These are phyloP conservation scores for Taphrina deformans DNA, from an alignment of 1,139 yeast species.

Conservation along the genomic window DNA sequence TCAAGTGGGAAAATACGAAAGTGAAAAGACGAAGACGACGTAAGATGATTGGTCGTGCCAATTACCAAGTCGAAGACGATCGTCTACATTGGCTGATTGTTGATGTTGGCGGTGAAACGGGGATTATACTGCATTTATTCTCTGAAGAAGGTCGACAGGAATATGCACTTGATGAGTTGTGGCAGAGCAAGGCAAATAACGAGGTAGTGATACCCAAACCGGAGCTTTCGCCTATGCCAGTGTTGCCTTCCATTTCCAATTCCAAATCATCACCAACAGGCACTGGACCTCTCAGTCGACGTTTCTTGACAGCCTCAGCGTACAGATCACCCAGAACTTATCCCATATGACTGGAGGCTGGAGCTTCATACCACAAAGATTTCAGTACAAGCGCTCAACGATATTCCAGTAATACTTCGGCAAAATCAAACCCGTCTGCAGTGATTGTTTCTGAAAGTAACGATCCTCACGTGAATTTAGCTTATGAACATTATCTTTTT, in stretches of 20 bases:
- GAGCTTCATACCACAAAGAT: not conserved
- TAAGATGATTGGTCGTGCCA: slow-evolving; percentile 28
- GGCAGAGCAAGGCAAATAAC: slow-evolving; percentile 15
- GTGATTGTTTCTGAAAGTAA: slow-evolving; percentile 48
- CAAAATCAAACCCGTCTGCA: not conserved
- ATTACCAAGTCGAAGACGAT: slow-evolving; percentile 29
- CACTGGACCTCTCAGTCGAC: slow-evolving; percentile 4
- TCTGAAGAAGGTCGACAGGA: slow-evolving; percentile 27
- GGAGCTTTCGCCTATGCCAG: not conserved
- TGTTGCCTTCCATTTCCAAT: not conserved
- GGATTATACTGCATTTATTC: slow-evolving; percentile 24
- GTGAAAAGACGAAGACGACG: slow-evolving; percentile 28
- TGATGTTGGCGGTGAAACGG: slow-evolving; percentile 20
- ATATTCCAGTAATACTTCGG: not conserved
- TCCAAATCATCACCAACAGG: not conserved
- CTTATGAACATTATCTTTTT: slow-evolving; percentile 79
- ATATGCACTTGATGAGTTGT: slow-evolving; percentile 23
- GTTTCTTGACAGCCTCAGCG: not conserved
- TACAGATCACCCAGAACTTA: not conserved
- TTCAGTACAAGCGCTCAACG: not conserved
- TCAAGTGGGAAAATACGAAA: slow-evolving; percentile 32
- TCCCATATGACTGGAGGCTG: slow-evolving; percentile 6
- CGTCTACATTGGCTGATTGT: slow-evolving; percentile 26
- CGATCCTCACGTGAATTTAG: slow-evolving; percentile 76
- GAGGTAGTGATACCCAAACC: not conserved